phyloP scores from a whole-genome alignment of 352 stramenopile genomes.

The Blastocystis sp. region DNA sequence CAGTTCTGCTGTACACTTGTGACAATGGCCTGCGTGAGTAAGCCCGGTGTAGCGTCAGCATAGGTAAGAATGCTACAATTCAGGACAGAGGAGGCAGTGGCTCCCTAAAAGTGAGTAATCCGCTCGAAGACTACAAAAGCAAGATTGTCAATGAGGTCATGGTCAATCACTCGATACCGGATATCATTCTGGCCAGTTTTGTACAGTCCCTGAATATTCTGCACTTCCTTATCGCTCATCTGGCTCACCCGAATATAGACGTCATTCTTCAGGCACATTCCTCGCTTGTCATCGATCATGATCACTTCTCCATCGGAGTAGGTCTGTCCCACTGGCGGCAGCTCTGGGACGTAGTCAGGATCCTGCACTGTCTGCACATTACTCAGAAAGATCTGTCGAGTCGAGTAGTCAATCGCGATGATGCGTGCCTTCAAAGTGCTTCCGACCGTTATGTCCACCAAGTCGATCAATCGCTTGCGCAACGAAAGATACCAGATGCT shows the following conservation, averaged over 20 bases:
- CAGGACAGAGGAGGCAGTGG: not conserved
- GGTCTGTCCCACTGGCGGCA: not conserved
- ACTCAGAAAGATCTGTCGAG: slow-evolving; percentile 15
- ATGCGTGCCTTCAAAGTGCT: slow-evolving; percentile 13
- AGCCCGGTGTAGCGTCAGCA: not conserved
- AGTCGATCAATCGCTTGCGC: not conserved
- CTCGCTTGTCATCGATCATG: not conserved
- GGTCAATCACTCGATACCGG: slow-evolving; percentile 4
- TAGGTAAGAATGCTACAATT: not conserved
- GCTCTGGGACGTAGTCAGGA: not conserved
- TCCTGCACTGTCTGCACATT: not conserved
- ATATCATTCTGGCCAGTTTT: not conserved
- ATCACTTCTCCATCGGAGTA: not conserved
- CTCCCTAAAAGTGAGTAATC: not conserved
- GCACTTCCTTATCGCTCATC: not conserved
- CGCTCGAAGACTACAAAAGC: not conserved
- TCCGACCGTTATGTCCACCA: not conserved
- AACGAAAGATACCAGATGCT: not conserved
- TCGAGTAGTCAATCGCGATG: not conserved
- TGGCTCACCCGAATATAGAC: not conserved
- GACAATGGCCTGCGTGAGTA: not conserved
- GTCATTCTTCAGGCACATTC: slow-evolving; percentile 1
- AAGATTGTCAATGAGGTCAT: slow-evolving; percentile 34
- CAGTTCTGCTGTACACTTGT: not conserved
- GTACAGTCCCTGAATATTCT: not conserved